Evolutionary conservation across 1,284 basidiomycete species (phyloP), one percentile per base, ranked within the genome.

Genomic region (Cryptococcus maquisensis): DNA sequence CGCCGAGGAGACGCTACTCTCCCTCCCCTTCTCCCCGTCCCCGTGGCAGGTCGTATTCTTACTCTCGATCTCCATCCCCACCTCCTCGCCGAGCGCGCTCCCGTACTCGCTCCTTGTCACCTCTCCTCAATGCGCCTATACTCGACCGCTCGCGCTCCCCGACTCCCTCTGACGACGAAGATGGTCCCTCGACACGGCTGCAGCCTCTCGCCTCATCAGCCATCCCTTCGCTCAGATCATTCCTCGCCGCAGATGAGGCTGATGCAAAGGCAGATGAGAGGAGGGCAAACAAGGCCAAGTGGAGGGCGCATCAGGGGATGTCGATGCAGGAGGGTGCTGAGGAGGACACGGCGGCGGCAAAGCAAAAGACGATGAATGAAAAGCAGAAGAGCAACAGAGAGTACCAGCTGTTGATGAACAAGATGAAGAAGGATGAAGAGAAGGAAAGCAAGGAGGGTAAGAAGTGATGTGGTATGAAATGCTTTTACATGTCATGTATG

Each of bases 201-300:
- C 60, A 66, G 58, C 84, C 85, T 16, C 82, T 94, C 9, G 80
- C 79, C 28, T 86, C 87, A 15, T 90, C 88, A 20, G 81, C 83
- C 6, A 65, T 93, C 37, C 85, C 88, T 13, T 90, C 88, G 13
- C 86, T 93, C 70, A 83, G 83, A 45, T 86, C 89, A 32, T 81
- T 93, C 54, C 77, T 95, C 41, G 86, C 83, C 4, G 82, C 86
- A 74, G 87, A 90, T 58, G 78, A 83, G 26, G 84, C 82, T 15
- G 82, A 80, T 4, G 82, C 82, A 53, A 81, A 82, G 54, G 79
- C 78, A 8, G 82, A 84, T 55, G 87, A 87, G 64, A 80, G 84
- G 63, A 81, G 79, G 59, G 82, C 85, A 52, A 79, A 81, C 52
- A 92, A 89, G 73, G 86, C 87, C 47, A 87, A 87, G 66, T 82